Evolutionary conservation across 768 basidiomycete species (phyloP).

Genomic region (Coprinellus aureogranulatus): DNA sequence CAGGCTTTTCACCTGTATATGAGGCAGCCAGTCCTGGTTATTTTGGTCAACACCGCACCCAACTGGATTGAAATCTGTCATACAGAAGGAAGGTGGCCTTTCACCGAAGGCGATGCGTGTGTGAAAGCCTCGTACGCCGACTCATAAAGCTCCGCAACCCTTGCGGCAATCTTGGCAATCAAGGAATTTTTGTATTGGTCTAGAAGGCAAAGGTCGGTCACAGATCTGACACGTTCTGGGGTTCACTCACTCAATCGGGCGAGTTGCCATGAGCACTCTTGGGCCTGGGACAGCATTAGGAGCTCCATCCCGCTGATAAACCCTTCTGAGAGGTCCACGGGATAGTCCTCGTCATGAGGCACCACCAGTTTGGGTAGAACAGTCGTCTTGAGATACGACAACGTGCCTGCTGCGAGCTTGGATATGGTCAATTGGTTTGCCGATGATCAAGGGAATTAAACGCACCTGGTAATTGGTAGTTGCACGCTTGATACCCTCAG

Average conservation of each 20-base stretch:
- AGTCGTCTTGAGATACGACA: slow-evolving; percentile 57
- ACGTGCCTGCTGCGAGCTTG: slow-evolving; percentile 67
- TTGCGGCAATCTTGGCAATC: slow-evolving; percentile 78
- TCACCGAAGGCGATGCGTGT: slow-evolving; percentile 42
- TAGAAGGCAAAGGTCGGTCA: slow-evolving; percentile 21
- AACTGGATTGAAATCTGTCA: neutral
- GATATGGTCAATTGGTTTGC: slow-evolving; percentile 2
- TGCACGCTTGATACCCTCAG: slow-evolving; percentile 84
- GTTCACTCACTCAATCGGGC: slow-evolving; percentile 69
- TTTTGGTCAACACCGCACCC: neutral
- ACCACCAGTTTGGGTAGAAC: slow-evolving; percentile 52
- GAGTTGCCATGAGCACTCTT: slow-evolving; percentile 95
- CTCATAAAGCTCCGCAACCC: slow-evolving; percentile 36
- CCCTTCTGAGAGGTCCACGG: slow-evolving; percentile 62
- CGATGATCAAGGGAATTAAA: neutral
- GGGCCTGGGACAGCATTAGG: slow-evolving; percentile 90
- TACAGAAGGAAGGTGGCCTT: slow-evolving; percentile 4
- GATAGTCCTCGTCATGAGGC: slow-evolving; percentile 50
- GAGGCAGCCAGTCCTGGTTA: slow-evolving; percentile 70
- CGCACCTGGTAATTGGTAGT: slow-evolving; percentile 74
- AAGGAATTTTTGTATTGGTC: slow-evolving; percentile 77
- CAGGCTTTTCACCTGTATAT: slow-evolving; percentile 75
- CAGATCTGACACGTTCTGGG: slow-evolving; percentile 4
- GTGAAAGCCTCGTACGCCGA: slow-evolving; percentile 28
- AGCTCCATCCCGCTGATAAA: slow-evolving; percentile 64